These are phyloP conservation scores for Kernera saxatilis DNA, from an alignment of 345 rosid genomes.

Conservation along the genomic window DNA sequence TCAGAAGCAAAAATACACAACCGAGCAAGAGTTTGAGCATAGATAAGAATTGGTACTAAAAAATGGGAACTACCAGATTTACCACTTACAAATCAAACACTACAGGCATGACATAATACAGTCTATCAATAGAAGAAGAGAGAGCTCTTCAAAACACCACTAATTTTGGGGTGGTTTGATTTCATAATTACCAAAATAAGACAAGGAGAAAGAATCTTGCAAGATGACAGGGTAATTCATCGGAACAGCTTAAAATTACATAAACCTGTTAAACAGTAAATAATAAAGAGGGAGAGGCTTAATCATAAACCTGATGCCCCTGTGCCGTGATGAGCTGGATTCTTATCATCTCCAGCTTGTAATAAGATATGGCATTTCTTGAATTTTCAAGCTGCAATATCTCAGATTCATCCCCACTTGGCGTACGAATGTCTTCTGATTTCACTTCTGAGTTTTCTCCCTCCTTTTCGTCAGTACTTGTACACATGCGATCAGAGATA, in stretches of 20 bases:
- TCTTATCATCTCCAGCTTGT: constrained; percentile 77
- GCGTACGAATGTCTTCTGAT: constrained; percentile 34
- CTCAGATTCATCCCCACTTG: constrained; percentile 38
- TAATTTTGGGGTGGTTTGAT: neutral
- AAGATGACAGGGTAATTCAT: no score
- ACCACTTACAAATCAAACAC: neutral
- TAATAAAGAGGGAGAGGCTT: constrained; percentile 3
- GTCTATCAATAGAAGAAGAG: neutral
- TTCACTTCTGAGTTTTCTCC: constrained; percentile 35
- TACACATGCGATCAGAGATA: constrained; percentile 34
- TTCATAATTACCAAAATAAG: neutral
- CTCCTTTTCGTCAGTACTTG: constrained; percentile 22
- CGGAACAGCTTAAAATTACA: no score
- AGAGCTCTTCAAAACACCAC: neutral
- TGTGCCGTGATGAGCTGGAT: constrained; percentile 72
- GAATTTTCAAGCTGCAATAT: constrained; percentile 35
- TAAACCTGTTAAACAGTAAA: no score
- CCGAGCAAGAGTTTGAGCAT: constrained; percentile 16
- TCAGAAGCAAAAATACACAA: constrained; percentile 18
- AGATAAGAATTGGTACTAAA: neutral
- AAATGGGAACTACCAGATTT: neutral
- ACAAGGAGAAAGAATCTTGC: neutral
- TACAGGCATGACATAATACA: neutral
- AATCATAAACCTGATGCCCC: constrained; percentile 56
- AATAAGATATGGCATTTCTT: constrained; percentile 47